These are phyloP conservation scores for Apiospora saccharicola DNA, from an alignment of 2,329 filamentous ascomycete species.

Conservation along the genomic window DNA sequence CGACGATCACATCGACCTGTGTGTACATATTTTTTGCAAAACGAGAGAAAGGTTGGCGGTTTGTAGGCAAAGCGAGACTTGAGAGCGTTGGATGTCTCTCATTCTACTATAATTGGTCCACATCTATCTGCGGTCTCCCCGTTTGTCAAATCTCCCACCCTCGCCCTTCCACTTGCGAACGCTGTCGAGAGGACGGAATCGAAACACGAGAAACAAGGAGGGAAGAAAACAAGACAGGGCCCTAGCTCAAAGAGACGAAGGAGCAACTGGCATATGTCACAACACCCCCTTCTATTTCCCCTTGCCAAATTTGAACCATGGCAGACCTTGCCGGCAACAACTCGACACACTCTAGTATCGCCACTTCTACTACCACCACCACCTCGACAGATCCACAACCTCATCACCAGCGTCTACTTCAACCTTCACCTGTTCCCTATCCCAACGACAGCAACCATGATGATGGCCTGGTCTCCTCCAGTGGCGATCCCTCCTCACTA, in stretches of 20 bases:
- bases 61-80: slow-evolving; percentile 7
- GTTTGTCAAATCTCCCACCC: slow-evolving; percentile 8
- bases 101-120: neutral
- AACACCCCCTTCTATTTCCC: neutral
- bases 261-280: neutral
- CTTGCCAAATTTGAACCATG: slow-evolving; percentile 16
- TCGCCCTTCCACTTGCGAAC: neutral
- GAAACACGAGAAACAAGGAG: slow-evolving; percentile 2
- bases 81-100: slow-evolving; percentile 9
- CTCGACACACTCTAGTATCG: slow-evolving; percentile 1
- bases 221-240: slow-evolving; percentile 15
- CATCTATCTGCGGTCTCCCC: slow-evolving; percentile 11
- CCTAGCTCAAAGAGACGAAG: slow-evolving; percentile 7
- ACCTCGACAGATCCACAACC: neutral
- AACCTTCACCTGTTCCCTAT: slow-evolving; percentile 2
- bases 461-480: neutral
- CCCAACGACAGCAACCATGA: neutral
- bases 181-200: neutral
- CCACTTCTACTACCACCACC: neutral
- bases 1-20: neutral
- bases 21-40: neutral
- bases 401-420: neutral
- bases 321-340: slow-evolving; percentile 21
- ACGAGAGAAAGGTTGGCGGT: neutral
- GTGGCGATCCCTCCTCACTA: slow-evolving; percentile 26